These are phyloP conservation scores for Pterocarpus macrocarpus DNA, from an alignment of 306 rosid species.

Conservation along the genomic window DNA sequence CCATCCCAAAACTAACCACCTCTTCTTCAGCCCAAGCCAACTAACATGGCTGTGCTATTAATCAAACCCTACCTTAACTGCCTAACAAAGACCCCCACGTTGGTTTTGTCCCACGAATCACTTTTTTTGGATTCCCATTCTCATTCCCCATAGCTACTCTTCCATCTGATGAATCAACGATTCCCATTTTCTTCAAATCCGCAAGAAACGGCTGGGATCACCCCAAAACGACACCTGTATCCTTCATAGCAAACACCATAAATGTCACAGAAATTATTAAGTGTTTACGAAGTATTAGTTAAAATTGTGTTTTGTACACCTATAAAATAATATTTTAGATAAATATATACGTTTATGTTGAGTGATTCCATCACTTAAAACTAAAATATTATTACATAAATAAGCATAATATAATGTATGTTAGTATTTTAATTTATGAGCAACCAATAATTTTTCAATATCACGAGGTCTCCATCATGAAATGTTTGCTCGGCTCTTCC, in stretches of 20 bases:
- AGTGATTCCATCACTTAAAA: no score
- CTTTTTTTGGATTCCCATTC: constrained; percentile 41
- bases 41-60: constrained; percentile 63
- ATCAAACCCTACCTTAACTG: constrained; percentile 50
- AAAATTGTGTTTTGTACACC: no score
- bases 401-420: no score
- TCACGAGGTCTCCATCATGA: background rate
- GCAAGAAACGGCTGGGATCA: constrained; percentile 11
- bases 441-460: no score
- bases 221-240: constrained; percentile 39
- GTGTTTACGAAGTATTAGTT: no score
- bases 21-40: constrained; percentile 40
- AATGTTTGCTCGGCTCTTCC: constrained; percentile 36
- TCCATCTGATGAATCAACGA: constrained; percentile 25
- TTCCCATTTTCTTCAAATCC: constrained; percentile 3
- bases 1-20: constrained; percentile 13
- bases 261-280: background rate
- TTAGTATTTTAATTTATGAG: no score
- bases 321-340: no score
- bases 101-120: constrained; percentile 44
- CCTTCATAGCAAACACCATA: constrained; percentile 45
- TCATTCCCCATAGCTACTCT: background rate
- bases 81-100: constrained; percentile 68
- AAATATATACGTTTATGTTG: no score
- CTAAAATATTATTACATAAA: no score